Evolutionary conservation across 345 rosid genomes (phyloP), one percentile per base, ranked within the genome.

Genomic region (thale cress (Arabidopsis thaliana)): DNA sequence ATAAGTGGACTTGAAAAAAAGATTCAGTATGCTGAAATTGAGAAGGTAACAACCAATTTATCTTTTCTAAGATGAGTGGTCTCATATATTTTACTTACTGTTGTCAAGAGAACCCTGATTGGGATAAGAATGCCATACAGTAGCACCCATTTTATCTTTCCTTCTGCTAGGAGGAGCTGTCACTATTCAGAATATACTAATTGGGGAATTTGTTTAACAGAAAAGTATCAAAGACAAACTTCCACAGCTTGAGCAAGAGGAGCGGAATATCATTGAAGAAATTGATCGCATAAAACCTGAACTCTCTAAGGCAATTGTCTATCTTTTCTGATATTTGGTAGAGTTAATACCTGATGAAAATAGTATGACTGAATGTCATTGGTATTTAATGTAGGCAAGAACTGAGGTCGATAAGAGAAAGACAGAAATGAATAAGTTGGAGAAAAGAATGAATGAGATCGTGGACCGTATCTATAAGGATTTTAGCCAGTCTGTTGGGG

Each of bases 1-100:
- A 87, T 95, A 72, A 90, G 96, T 84, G 97, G 97, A 66, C 97
- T 95, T 56, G 94, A 95, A 74, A 90, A 92, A 85, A 95, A 89
- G 94, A 87, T 87, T 72, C 97, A 92, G 81, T 95, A 95, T 83
- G 97, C 96, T 33, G 93, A 89, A 32, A 95, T 95, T 76, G 98
- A 94, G 85, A 88, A 87, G 97, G 99, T 90, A 82, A 72, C 65
- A 20, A 58, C 37, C 24, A 45, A 41, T 16, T 73, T 65, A 9
- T 65, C 48, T 65, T 40, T 55, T 45, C n/a, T 41, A 65, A 56
- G 71, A 44, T 36, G 14, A 64, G 24, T 53, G 57, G 38, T 45
- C 38, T 46, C 52, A 20, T 72, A 50, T 41, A 51, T 50, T 34
- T 22, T 40, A 45, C 28, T 48, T 64, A 34, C 70, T 50, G 28